phyloP scores from a whole-genome alignment of 176 grass and related monocot genomes.

The Oryza meyeriana region DNA sequence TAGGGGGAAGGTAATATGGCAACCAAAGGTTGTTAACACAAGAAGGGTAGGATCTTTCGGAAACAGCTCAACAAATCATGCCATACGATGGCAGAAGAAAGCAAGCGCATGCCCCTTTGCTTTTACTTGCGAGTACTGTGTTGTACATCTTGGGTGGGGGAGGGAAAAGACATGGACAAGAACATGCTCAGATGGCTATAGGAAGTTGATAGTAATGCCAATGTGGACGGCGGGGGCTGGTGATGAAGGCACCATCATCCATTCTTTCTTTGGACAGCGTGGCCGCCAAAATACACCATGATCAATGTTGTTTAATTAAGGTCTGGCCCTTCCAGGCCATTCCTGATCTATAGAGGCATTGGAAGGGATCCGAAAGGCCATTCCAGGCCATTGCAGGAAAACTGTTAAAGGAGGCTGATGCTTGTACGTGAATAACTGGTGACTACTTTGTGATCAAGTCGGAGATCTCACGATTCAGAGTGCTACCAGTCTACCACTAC shows the following conservation, averaged over 20 bases:
- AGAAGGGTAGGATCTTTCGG: not conserved
- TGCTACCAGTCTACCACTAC: too few species aligned
- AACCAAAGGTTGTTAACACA: slow-evolving; percentile 1
- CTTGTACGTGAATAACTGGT: too few species aligned
- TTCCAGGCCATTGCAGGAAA: too few species aligned
- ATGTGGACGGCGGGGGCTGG: slow-evolving; percentile 6
- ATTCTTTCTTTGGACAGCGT: slow-evolving; percentile 1
- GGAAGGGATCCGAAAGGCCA: too few species aligned
- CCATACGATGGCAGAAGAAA: not conserved
- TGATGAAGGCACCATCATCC: not conserved
- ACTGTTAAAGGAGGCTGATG: too few species aligned
- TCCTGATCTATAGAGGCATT: too few species aligned
- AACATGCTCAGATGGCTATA: slow-evolving; percentile 36
- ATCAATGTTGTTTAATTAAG: not conserved
- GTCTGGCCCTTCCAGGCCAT: too few species aligned
- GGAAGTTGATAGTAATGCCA: slow-evolving; percentile 40
- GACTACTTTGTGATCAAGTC: too few species aligned
- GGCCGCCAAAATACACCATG: not conserved
- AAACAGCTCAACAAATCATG: slow-evolving; percentile 30
- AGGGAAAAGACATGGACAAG: not conserved
- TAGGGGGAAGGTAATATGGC: slow-evolving; percentile 15
- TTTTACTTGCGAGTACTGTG: not conserved
- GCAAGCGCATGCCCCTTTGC: not conserved
- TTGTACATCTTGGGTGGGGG: not conserved
- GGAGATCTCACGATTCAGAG: too few species aligned